These are phyloP conservation scores for Sherardia arvensis DNA, from an alignment of 257 asterid species.

Conservation along the genomic window DNA sequence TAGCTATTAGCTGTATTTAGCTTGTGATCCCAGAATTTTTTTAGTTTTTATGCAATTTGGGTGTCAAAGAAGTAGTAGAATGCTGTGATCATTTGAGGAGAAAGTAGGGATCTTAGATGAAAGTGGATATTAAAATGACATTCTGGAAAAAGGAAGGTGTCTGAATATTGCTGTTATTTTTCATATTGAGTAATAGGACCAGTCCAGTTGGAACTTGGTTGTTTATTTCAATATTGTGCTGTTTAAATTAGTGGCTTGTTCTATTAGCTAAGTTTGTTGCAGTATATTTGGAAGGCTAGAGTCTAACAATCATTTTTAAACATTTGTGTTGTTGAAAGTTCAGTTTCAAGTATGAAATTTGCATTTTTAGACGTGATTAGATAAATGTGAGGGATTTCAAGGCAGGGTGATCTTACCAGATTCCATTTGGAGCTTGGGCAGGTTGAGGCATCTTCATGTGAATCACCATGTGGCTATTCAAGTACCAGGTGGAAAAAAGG, in stretches of 20 bases:
- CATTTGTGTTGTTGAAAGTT: too few species aligned
- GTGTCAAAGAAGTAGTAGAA: not conserved
- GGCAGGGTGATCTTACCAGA: not conserved
- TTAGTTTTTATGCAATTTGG: not conserved
- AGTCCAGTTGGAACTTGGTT: not conserved
- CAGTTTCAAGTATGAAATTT: too few species aligned
- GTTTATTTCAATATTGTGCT: too few species aligned
- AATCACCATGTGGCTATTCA: not conserved
- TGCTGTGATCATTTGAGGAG: not conserved
- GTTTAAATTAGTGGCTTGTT: not conserved
- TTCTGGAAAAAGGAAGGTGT: not conserved
- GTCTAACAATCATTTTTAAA: too few species aligned
- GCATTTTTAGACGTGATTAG: too few species aligned
- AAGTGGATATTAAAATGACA: not conserved
- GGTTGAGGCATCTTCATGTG: slow-evolving; percentile 7
- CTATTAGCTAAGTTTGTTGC: not conserved
- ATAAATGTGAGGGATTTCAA: slow-evolving; percentile 2
- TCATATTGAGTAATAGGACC: not conserved
- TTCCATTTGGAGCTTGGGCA: not conserved
- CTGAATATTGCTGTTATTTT: not conserved
- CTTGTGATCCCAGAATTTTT: not conserved
- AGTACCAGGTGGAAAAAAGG: too few species aligned
- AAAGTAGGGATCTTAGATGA: too few species aligned
- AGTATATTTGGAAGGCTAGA: too few species aligned
- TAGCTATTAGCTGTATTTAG: too few species aligned